Base-by-base conservation (phyloP, 2,329 filamentous ascomycete genomes). In the Biscogniauxia sp. region DNA sequence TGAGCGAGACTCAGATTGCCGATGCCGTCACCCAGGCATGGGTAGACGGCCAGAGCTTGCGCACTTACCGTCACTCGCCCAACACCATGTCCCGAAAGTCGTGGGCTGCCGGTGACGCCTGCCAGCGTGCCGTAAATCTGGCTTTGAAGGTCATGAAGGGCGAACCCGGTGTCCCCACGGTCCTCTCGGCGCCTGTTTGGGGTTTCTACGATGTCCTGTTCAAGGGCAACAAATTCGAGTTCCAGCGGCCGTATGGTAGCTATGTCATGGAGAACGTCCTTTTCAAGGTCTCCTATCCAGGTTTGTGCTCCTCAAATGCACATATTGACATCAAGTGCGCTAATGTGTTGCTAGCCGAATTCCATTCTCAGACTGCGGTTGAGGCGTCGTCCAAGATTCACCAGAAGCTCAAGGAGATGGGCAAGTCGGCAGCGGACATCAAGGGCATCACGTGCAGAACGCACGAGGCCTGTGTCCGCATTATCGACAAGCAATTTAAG, bases 201-300 rank as follows among this genome's bases (percentile, higher is more conserved):
- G 95, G 95, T 62, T 99, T 98, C 86, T 99, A 99, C 80, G 95
- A 99, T 75, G 93, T 98, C 67, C 86, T 96, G 66, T 99, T 98
- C 85, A 92, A 93, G 82, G 93, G 93, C 79, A 92, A 96, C 72
- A 91, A 91, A 79, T 99, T 99, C 76, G 83, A 93, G 77, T 99
- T 97, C 85, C 94, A 98, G 84, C 88, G 95, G 65, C 88, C 89
- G 61, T 99, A 99, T 75, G 94, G 93, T 75, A 96, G 91, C 83
- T 99, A 99, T 78, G 95, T 99, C 68, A 99, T 99, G 95, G 95
- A 99, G 87, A 99, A 98, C 74, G 93, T 99, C 63, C 88, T 99
- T 66, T 99, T 99, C 89, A 99, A 99, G 87, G 95, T 99, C 63
- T 99, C 95, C 53, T 98, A 97, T 77, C 94, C 94, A 74, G 91